A percentile compares a stretch with the other conserved stretches of the same genome.
These are phyloP conservation scores for Cocos nucifera DNA, from an alignment of 176 grass and related monocot species.

Conservation along the genomic window DNA sequence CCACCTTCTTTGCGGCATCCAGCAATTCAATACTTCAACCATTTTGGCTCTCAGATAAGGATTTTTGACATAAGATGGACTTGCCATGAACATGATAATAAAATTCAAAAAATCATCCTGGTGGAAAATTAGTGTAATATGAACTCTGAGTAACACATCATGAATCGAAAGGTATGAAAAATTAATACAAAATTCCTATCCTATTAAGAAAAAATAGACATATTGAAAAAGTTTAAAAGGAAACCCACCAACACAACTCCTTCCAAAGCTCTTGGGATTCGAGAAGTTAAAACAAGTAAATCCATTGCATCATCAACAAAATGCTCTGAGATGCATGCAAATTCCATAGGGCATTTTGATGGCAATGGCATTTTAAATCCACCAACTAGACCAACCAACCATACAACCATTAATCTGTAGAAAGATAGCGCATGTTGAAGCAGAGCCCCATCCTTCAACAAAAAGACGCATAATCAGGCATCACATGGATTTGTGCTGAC, in stretches of 20 bases:
- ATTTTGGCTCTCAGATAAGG: slow-evolving; percentile 96
- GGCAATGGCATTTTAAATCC: slow-evolving; percentile 98
- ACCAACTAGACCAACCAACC: slow-evolving; percentile 78
- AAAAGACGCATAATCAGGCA: slow-evolving; percentile 5
- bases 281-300: slow-evolving; percentile 88
- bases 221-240: slow-evolving; percentile 1
- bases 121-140: slow-evolving; percentile 1
- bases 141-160: neutral
- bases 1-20: slow-evolving; percentile 81
- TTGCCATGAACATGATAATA: slow-evolving; percentile 98
- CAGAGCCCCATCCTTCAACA: slow-evolving; percentile 57
- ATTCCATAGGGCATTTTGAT: slow-evolving; percentile 77
- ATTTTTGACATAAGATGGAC: slow-evolving; percentile 85
- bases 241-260: slow-evolving; percentile 54
- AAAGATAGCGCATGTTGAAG: slow-evolving; percentile 81
- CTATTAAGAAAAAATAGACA: neutral
- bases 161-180: too few species aligned
- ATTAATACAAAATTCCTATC: too few species aligned
- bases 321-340: slow-evolving; percentile 88
- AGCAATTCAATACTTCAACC: slow-evolving; percentile 98
- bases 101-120: slow-evolving; percentile 97
- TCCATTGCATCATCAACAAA: slow-evolving; percentile 99
- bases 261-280: slow-evolving; percentile 86
- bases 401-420: slow-evolving; percentile 92
- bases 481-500: too few species aligned